Conservation (phyloP, 2,329 filamentous ascomycete species). For the Venturia nashicola region DNA sequence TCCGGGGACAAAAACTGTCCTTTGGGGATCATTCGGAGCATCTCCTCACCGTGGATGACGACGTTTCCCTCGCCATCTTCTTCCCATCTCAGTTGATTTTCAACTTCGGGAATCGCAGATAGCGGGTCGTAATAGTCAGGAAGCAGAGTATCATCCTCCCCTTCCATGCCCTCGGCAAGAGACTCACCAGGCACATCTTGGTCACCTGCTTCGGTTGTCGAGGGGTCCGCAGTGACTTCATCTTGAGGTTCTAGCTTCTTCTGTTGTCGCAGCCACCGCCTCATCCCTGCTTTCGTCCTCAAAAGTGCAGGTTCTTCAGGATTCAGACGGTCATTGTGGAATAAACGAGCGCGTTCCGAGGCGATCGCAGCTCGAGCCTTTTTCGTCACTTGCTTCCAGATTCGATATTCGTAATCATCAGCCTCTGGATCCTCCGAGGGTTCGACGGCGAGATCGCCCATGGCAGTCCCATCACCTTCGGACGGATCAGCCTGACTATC, state of each 20-base stretch:
- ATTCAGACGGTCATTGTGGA: conserved; percentile 75
- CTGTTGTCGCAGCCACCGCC: conserved; percentile 70
- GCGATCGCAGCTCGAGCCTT: conserved; percentile 81
- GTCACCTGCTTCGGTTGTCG: conserved; percentile 32
- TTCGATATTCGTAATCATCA: conserved; percentile 84
- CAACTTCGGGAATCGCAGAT: conserved; percentile 74
- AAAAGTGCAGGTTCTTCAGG: conserved; percentile 77
- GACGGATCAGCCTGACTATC: conserved; percentile 67
- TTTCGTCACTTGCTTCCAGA: conserved; percentile 98
- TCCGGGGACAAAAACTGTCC: conserved; percentile 65
- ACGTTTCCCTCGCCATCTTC: conserved; percentile 84
- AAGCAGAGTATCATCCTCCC: conserved; percentile 68
- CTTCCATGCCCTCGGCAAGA: conserved; percentile 88
- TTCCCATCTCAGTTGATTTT: conserved; percentile 68
- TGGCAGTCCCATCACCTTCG: conserved; percentile 61
- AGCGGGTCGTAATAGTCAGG: conserved; percentile 92
- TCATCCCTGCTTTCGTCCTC: conserved; percentile 77
- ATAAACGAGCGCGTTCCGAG: conserved; percentile 74
- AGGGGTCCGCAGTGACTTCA: conserved; percentile 32
- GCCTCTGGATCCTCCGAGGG: conserved; percentile 68
- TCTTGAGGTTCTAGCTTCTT: conserved; percentile 43
- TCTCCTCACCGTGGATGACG: conserved; percentile 78
- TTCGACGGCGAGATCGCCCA: conserved; percentile 50
- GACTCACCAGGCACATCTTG: conserved; percentile 52
- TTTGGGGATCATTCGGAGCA: conserved; percentile 61